Conservation (phyloP, 2,329 filamentous ascomycete genomes). For the Xylariomycetidae sp. region DNA sequence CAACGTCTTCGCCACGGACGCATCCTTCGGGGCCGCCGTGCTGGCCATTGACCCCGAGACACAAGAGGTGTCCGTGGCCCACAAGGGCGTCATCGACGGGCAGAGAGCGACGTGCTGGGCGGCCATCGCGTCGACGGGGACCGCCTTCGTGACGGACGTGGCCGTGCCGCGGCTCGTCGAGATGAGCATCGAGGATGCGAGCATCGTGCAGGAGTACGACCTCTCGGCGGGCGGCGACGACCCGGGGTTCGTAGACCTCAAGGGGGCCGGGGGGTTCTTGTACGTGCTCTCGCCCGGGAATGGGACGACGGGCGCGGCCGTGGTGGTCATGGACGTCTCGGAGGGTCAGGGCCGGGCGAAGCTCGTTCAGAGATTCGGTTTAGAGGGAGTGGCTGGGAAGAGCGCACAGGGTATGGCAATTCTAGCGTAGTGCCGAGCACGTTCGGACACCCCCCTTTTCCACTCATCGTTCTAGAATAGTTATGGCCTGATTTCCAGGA, state of each 20-base stretch:
- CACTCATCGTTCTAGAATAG: background rate
- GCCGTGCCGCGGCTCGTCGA: slow-evolving; percentile 49
- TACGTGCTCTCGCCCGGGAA: slow-evolving; percentile 55
- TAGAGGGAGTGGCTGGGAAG: slow-evolving; percentile 21
- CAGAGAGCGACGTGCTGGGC: slow-evolving; percentile 58
- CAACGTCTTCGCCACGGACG: slow-evolving; percentile 51
- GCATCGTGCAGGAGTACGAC: slow-evolving; percentile 38
- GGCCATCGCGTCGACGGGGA: slow-evolving; percentile 44
- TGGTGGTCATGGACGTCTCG: slow-evolving; percentile 32
- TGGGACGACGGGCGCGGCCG: slow-evolving; percentile 31
- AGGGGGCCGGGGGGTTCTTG: slow-evolving; percentile 46
- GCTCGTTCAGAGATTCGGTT: slow-evolving; percentile 28
- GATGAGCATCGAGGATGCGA: slow-evolving; percentile 46
- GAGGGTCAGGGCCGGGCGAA: slow-evolving; percentile 15
- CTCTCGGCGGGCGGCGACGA: slow-evolving; percentile 38
- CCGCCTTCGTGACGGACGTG: slow-evolving; percentile 56
- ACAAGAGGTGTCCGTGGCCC: slow-evolving; percentile 28
- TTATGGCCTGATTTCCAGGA: slow-evolving; percentile 12
- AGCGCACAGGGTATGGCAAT: slow-evolving; percentile 29
- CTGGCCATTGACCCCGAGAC: slow-evolving; percentile 35
- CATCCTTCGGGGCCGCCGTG: slow-evolving; percentile 51
- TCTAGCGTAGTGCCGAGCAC: background rate
- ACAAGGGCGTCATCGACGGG: slow-evolving; percentile 38
- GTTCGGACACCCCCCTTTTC: background rate
- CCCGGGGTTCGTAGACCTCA: slow-evolving; percentile 52